These are phyloP conservation scores for Adenanthera pavonina DNA, from an alignment of 306 rosid species.

Conservation along the genomic window DNA sequence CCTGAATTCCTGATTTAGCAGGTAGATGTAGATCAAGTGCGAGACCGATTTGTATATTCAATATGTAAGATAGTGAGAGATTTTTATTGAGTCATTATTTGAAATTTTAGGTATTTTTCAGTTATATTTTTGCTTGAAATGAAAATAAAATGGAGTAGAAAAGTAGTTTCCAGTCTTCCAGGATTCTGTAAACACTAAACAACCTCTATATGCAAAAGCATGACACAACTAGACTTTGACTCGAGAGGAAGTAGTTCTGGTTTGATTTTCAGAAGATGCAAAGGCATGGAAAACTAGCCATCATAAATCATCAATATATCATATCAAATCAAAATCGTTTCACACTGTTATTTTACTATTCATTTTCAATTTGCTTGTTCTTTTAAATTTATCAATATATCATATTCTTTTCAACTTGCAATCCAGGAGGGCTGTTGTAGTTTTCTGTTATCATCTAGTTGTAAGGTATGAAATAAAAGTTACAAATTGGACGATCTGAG, in stretches of 20 bases:
- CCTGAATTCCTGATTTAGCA: slow-evolving; percentile 1
- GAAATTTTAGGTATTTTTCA: background rate
- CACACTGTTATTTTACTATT: too few species aligned
- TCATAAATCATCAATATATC: background rate
- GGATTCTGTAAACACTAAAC: background rate
- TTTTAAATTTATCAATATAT: too few species aligned
- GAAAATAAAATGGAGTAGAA: background rate
- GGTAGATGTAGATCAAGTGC: background rate
- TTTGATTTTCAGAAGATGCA: background rate
- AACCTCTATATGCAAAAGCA: background rate
- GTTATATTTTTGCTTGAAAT: background rate
- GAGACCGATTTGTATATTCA: background rate
- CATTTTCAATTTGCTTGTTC: too few species aligned
- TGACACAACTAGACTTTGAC: background rate
- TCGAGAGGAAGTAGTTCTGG: background rate
- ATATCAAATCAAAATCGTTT: background rate
- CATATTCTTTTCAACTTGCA: background rate
- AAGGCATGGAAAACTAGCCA: background rate
- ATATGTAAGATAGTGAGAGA: background rate
- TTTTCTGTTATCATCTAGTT: background rate
- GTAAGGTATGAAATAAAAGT: background rate
- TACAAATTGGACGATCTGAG: background rate
- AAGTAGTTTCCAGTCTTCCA: background rate
- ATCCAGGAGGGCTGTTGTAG: background rate
- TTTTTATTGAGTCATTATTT: background rate